Percentiles rank a stretch among this genome's conserved stretches.
These are phyloP conservation scores for Lathyrus tuberosus DNA, from an alignment of 306 rosid genomes.

Conservation along the genomic window DNA sequence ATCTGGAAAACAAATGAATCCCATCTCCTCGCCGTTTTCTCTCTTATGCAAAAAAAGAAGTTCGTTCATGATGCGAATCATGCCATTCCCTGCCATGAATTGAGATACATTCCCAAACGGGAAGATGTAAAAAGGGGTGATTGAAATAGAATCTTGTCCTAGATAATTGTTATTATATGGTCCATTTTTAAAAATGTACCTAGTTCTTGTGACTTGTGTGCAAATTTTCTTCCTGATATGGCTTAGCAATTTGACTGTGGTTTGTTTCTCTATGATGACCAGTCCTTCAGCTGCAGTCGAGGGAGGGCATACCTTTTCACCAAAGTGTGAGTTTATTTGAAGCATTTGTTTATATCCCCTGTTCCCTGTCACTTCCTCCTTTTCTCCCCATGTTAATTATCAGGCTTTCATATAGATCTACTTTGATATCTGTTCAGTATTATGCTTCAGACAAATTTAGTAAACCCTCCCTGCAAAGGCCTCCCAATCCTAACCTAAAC, in stretches of 20 bases:
- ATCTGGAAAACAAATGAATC: slow-evolving; percentile 1
- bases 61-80: background rate
- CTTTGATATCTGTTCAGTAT: slow-evolving; percentile 10
- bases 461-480: background rate
- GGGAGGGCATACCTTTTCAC: slow-evolving; percentile 86
- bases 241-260: slow-evolving; percentile 36
- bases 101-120: background rate
- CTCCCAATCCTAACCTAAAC: background rate
- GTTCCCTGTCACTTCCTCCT: background rate
- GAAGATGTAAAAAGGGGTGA: slow-evolving; percentile 2
- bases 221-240: slow-evolving; percentile 15
- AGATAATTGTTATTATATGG: slow-evolving; percentile 9
- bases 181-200: slow-evolving; percentile 5
- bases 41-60: background rate
- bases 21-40: background rate
- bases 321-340: slow-evolving; percentile 75
- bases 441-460: slow-evolving; percentile 16
- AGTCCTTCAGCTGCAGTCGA: slow-evolving; percentile 75
- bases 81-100: background rate
- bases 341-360: slow-evolving; percentile 10
- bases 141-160: slow-evolving; percentile 21
- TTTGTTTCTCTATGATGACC: slow-evolving; percentile 46
- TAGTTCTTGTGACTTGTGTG: slow-evolving; percentile 6
- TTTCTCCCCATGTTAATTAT: background rate
- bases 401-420: background rate